These are phyloP conservation scores for Remersonia thermophila DNA, from an alignment of 2,329 filamentous ascomycete species.

Conservation along the genomic window DNA sequence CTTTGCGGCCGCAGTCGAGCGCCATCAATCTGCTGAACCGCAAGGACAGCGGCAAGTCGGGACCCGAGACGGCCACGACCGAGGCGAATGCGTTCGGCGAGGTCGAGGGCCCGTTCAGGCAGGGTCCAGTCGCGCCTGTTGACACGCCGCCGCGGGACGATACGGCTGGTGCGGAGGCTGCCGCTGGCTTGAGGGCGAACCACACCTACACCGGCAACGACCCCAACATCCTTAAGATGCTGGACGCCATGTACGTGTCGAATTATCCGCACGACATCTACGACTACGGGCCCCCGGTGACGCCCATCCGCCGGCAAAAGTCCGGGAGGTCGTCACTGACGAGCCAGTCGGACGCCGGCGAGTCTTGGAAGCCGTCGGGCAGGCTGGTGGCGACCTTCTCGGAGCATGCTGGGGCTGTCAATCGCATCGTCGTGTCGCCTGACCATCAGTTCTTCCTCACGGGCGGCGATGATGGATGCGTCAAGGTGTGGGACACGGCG, in stretches of 20 bases:
- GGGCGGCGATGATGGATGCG: constrained; percentile 77
- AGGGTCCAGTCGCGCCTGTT: constrained; percentile 21
- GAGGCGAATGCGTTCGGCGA: constrained; percentile 48
- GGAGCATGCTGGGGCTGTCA: constrained; percentile 75
- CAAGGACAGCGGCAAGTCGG: constrained; percentile 45
- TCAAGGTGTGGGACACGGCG: constrained; percentile 87
- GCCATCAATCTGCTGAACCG: constrained; percentile 47
- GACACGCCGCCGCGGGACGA: constrained; percentile 21
- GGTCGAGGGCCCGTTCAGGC: constrained; percentile 44
- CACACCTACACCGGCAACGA: constrained; percentile 81
- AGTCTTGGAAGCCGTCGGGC: constrained; percentile 66
- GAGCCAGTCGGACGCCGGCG: constrained; percentile 41
- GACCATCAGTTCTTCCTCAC: constrained; percentile 95
- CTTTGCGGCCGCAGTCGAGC: constrained; percentile 45
- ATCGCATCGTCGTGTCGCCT: constrained; percentile 67
- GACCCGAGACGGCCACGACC: constrained; percentile 46
- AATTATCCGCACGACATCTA: constrained; percentile 54
- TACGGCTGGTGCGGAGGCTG: constrained; percentile 18
- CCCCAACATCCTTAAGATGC: constrained; percentile 53
- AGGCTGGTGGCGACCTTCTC: constrained; percentile 77
- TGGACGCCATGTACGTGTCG: constrained; percentile 75
- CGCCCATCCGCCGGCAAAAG: constrained; percentile 49
- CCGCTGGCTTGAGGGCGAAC: constrained; percentile 33
- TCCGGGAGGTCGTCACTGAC: constrained; percentile 36
- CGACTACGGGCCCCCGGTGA: constrained; percentile 70